Base-by-base conservation (phyloP, 2,329 filamentous ascomycete species). In the Diaporthe sp. region DNA sequence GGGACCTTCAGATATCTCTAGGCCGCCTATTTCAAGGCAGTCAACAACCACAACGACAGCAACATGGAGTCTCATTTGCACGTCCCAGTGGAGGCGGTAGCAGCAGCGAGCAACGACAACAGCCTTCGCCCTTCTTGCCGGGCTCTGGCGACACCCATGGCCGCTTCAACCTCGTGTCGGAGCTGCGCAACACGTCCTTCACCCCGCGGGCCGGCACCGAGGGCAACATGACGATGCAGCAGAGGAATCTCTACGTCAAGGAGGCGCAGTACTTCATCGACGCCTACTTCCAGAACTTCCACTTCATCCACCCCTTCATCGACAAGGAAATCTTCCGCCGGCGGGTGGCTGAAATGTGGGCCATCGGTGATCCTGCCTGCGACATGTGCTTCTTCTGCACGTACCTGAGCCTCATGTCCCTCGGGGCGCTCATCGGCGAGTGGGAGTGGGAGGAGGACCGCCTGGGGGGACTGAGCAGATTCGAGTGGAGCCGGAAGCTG, bases 241-340 rank as follows among this genome's bases (percentile, higher is more conserved):
- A 60, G 34, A 60, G 12, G 31, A 39, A 39, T 12, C 31, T 60
- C 34, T 67, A 67, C 61, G 19, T 46, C 39, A 67, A 67, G 31
- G 44, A 67, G n/a, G 61, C 61, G 7, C 28, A 28, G 9, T 67
- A 46, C n/a, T 67, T 67, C 44, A 67, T 67, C 61, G 61, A 67
- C 19, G 61, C 61, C 44, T 67, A 67, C 31, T 67, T 67, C 31
- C 39, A 44, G 25, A 49, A 49, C 44, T 44, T 67, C 25, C 61
- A 67, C 39, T 67, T 22, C 39, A 67, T 67, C 39, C 39, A 67
- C 61, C 61, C 61, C 13, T 46, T 67, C 61, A 49, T 67, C 39
- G 61, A 67, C 31, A 67, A n/a, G 37, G 34, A 67, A 4, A 22
- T 44, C 15, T 67, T 67, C 7, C 39, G 15, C 39, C 44, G 39